Base-by-base conservation (phyloP, 352 stramenopile species). In the Phytophthora citrophthora region DNA sequence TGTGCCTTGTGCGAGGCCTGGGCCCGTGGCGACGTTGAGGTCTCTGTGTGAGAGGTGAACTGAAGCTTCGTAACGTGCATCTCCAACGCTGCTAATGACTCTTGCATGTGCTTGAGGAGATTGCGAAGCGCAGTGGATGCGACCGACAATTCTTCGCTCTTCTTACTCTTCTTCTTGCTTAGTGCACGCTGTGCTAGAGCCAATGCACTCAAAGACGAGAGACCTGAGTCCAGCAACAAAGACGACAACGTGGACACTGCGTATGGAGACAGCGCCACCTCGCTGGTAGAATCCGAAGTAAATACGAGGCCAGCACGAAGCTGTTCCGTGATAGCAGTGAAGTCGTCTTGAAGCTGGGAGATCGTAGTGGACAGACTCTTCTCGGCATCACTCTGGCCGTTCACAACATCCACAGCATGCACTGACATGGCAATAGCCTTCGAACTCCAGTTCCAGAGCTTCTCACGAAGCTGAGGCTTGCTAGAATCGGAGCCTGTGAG, bases 91-190 rank as follows among this genome's bases (percentile, higher is more conserved):
- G 39, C 32, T 29, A 89, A 56, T 3, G 63, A 51, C 46, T 93
- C 82, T 26, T 89, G 80, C 52, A 90, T 77, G 49, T 72, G 72
- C 66, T 91, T 91, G 26, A 93, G 65, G 13, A 86, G 54, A 18
- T 68, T 73, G 12, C 84, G 82, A 51, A 93, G 58, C 0, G 73
- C 78, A 29, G 40, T 45, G 20, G 62, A 53, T 20, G 72, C 51
- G 7, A 62, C 47, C 18, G 52, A 56, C 7, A 77, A 39, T 12
- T 68, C 41, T 23, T 90, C 79, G 48, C 82, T 83, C 54, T 88
- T 90, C 56, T 91, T 93, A 66, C 46, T 64, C 40, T 88, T 91
- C 70, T 87, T 86, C 73, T 91, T 93, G 45, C 45, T 24, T 48
- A 75, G 41, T 16, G 73, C 51, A 1, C 79, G 84, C 38, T 84